Percentiles rank a stretch among this genome's conserved stretches.
These are phyloP conservation scores for Apiospora pterosperma DNA, from an alignment of 2,329 filamentous ascomycete species.

Conservation along the genomic window DNA sequence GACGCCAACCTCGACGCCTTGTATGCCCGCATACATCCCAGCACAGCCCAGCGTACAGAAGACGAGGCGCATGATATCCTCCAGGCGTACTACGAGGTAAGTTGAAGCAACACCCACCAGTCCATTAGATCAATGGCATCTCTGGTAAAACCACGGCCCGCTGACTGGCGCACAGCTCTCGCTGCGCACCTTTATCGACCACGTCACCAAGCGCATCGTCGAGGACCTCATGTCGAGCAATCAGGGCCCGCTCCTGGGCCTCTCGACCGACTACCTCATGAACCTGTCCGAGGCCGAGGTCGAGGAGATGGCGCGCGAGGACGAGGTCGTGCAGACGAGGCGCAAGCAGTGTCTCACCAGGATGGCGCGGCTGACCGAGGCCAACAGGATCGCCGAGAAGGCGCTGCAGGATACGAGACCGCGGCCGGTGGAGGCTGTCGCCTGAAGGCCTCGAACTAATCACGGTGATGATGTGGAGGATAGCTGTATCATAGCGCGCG, in stretches of 20 bases:
- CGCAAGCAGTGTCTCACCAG: conserved; percentile 3
- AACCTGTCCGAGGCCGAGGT: conserved; percentile 16
- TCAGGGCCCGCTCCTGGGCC: conserved; percentile 17
- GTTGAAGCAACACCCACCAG: background rate
- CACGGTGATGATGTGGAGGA: background rate
- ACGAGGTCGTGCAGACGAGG: conserved; percentile 12
- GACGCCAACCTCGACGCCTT: conserved; percentile 4
- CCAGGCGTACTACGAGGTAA: conserved; percentile 34
- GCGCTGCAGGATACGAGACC: conserved; percentile 1
- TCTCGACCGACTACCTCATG: conserved; percentile 18
- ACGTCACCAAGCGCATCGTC: conserved; percentile 19
- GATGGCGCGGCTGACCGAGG: conserved; percentile 6
- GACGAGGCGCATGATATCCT: conserved; percentile 33
- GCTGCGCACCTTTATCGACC: conserved; percentile 24
- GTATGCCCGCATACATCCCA: conserved; percentile 17
- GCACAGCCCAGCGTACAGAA: conserved; percentile 22
- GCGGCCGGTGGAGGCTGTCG: background rate
- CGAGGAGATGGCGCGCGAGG: conserved; percentile 19
- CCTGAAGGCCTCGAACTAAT: background rate
- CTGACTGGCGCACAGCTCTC: conserved; percentile 18
- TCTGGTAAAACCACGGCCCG: background rate
- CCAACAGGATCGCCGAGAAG: background rate
- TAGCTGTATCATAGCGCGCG: background rate
- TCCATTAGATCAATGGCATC: background rate
- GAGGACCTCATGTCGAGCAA: conserved; percentile 19